Base-by-base conservation (phyloP, 768 basidiomycete genomes). In the Infundibulicybe gibba region DNA sequence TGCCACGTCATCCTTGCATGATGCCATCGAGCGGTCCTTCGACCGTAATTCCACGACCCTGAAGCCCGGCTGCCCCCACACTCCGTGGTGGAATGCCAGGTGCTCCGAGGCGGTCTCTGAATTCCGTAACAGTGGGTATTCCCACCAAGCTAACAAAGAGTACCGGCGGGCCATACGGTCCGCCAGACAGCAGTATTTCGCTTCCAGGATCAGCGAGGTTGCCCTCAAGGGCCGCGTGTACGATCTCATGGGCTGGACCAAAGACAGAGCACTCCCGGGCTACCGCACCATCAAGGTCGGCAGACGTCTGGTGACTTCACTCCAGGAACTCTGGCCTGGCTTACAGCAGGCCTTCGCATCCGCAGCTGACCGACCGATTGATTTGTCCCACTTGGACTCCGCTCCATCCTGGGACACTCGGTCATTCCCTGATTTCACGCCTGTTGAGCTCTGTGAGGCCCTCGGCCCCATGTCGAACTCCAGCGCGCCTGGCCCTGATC, bases 221-320 rank as follows among this genome's bases (percentile, higher is more conserved):
- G 25, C 25, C 8, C 4, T 32, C 16, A 45, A 45, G 32, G 35
- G 35, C 21, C 44, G 44, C 16, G 13, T 35, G 6, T 45, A 32
- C 32, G 44, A 45, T 32, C 44, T 45, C 32, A 45, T 45, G 44
- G 12, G 34, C 2, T 45, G 32, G 44, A 35, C 32, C 32, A 45
- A 45, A 17, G 8, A 1, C 12, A 32, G 32, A 6, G 5, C 33
- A 19, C 17, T 35, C 14, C 44, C 44, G 15, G 25, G 15, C 15
- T 19, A 45, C 32, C 17, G 37, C 9, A 19, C 34, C 4, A 33
- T 45, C 34, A 15, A 12, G 13, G 16, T 34, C 13, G 37, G 21
- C 14, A 16, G 34, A 4, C 16, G 4, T 2, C 44, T 32, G 4
- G 14, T 8, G 2, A 15, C 33, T 15, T 17, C 33, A 5, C 15